Base-by-base conservation (phyloP, 2,329 filamentous ascomycete genomes). In the Ceratocystis destructans region DNA sequence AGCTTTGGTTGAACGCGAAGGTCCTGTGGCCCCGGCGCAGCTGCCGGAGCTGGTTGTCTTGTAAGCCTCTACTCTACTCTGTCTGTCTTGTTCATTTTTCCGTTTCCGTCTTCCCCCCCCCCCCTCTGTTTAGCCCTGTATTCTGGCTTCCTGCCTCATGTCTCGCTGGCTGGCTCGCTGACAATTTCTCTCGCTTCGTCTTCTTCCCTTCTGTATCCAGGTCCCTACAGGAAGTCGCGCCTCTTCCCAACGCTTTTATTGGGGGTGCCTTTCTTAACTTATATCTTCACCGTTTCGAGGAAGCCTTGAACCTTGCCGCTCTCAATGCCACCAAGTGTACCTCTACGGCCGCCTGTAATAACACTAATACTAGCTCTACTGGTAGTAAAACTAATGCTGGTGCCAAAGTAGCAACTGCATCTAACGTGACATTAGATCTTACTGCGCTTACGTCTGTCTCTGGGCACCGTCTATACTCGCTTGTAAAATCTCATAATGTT, bases 151-250 rank as follows among this genome's bases (percentile, higher is more conserved):
- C 37, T 44, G 41, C 61, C 28, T 57, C 37, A 8, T 25, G 44
- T 55, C 55, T 37, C 12, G 8, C 33, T 37, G 33, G 2, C 37
- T 41, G 10, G 37, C 37, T 41, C 15, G 37, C 37, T 41, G 37
- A 41, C 37, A 6, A 44, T 50, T 22, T 44, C 28, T 50, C 8
- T 7, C 63, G 20, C 55, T 20, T 37, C 2, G 12, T 50, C 8
- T 17, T 5, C 37, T 44, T 57, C 5, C 17, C 25, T 1, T 6
- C 33, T 61, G 5, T 44, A 12, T n/a, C 7, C 73, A 87, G 74
- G 79, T 90, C 91, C 80, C 82, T 99, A 20, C 92, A 99, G 76
- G 94, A 99, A 76, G 81, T 96, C 69, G 88, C 92, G 8, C 94
- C 94, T 0, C 82, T 97, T 62, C 83, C 87, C 64, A 85, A 90